Base-by-base conservation (phyloP, 306 rosid genomes). In the Trifolium fragiferum region DNA sequence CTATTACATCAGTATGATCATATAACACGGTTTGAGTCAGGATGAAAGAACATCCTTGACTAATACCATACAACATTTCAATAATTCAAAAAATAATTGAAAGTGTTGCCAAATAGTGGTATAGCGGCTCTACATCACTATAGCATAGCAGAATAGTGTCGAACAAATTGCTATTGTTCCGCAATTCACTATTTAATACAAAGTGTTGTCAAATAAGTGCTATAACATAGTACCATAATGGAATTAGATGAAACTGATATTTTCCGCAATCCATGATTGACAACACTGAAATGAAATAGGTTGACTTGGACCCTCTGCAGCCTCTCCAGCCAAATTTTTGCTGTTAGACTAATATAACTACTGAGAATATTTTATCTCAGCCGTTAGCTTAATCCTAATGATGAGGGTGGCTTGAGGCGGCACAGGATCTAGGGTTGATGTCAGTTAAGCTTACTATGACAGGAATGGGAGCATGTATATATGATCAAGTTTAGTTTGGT, bases 401-500 rank as follows among this genome's bases (percentile, higher is more conserved):
- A 30, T 6, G 9, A 21, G n/a, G n/a, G 33, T 12, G 63, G 37
- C 35, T 23, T 5, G 18, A 25, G 37, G 16, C 19, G 25, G 18
- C 18, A 6, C 5, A 6, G 18, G 8, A 58, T 58, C 38, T 7
- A 58, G 4, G 16, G 23, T 7, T 19, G 64, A 58, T 5, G 8
- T 12, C 1, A 8, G 38, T 23, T 58, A 13, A 58, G 3, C 55
- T 33, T 41, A 7, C 13, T 38, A 20, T 30, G 38, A 62, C 12
- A 32, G n/a, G 19, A 51, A 41, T 14, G n/a, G 71, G 4, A 66
- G 66, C 32, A 61, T 58, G 12, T 43, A 32, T 7, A 32, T 5
- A 6, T 10, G 4, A 3, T 83, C 60, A 43, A 58, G 57, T 75
- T 66, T 51, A 19, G 12, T 55, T 55, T 55, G 5, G 35, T 57